Evolutionary conservation across 1,139 yeast genomes (phyloP).

Genomic region (Pichia sp.): DNA sequence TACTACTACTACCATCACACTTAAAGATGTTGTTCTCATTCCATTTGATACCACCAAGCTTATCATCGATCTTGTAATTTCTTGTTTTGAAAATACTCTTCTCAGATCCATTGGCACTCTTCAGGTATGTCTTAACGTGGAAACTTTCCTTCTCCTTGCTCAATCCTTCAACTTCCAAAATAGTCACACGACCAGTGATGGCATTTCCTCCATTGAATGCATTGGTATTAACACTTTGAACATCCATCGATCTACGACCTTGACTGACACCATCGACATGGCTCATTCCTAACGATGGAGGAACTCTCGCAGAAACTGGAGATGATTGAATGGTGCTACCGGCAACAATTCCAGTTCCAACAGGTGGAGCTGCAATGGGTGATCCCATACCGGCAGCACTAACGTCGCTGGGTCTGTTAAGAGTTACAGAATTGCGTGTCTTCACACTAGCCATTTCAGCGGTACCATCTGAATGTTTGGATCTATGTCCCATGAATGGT

Average conservation of each 20-base stretch:
- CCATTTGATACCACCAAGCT: slow-evolving; percentile 44
- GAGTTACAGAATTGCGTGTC: too few species aligned
- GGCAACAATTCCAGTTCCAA: too few species aligned
- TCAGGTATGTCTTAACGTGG: slow-evolving; percentile 46
- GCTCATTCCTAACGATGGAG: slow-evolving; percentile 14
- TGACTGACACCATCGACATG: too few species aligned
- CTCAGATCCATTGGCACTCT: slow-evolving; percentile 40
- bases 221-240: slow-evolving; percentile 15
- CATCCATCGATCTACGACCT: slow-evolving; percentile 23
- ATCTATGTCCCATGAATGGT: slow-evolving; percentile 5
- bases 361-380: too few species aligned
- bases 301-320: too few species aligned
- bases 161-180: slow-evolving; percentile 19
- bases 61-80: slow-evolving; percentile 37
- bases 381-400: too few species aligned
- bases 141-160: slow-evolving; percentile 29
- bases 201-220: slow-evolving; percentile 36
- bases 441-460: too few species aligned
- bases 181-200: slow-evolving; percentile 47
- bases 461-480: too few species aligned
- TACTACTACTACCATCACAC: slow-evolving; percentile 51
- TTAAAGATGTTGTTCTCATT: slow-evolving; percentile 64
- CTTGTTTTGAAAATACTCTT: slow-evolving; percentile 65
- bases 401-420: too few species aligned
- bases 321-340: too few species aligned